Conservation (phyloP, 2,329 filamentous ascomycete species). For the Davidsoniella neocaledoniae region DNA sequence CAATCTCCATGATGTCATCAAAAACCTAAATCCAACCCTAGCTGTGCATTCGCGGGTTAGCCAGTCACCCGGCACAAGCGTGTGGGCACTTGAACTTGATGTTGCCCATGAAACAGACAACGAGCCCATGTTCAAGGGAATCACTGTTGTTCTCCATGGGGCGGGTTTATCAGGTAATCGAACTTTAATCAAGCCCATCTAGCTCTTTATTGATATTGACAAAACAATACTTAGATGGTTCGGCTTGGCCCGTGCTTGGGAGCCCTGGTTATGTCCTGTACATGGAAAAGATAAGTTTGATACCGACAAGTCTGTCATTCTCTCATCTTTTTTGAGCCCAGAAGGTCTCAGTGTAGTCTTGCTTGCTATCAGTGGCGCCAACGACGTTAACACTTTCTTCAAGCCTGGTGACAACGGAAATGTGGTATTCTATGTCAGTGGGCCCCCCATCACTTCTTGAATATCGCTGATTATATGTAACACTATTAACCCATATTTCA, state of each 20-base stretch:
- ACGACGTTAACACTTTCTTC: constrained; percentile 54
- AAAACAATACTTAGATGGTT: constrained; percentile 45
- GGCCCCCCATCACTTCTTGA: neutral
- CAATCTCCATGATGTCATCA: constrained; percentile 38
- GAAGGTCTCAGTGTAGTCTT: constrained; percentile 62
- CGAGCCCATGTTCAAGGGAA: constrained; percentile 37
- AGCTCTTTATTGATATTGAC: neutral
- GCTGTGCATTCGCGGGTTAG: constrained; percentile 37
- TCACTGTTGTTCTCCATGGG: constrained; percentile 45
- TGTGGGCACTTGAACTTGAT: constrained; percentile 49
- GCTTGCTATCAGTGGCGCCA: constrained; percentile 58
- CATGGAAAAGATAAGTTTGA: constrained; percentile 54
- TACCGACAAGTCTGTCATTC: constrained; percentile 59
- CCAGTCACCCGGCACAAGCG: constrained; percentile 48
- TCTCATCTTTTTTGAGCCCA: constrained; percentile 59
- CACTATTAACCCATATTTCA: constrained; percentile 17
- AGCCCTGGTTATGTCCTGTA: constrained; percentile 75
- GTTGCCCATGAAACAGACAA: constrained; percentile 38
- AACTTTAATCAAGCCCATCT: too few relatives aligned
- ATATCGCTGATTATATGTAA: constrained; percentile 4
- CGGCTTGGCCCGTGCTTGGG: constrained; percentile 61
- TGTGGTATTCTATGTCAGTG: constrained; percentile 47
- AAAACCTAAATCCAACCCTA: constrained; percentile 38
- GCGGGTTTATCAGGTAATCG: constrained; percentile 33
- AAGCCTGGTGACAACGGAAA: constrained; percentile 46